Evolutionary conservation across 139 green algal genomes (phyloP).

Genomic region (Chloropicon primus): DNA sequence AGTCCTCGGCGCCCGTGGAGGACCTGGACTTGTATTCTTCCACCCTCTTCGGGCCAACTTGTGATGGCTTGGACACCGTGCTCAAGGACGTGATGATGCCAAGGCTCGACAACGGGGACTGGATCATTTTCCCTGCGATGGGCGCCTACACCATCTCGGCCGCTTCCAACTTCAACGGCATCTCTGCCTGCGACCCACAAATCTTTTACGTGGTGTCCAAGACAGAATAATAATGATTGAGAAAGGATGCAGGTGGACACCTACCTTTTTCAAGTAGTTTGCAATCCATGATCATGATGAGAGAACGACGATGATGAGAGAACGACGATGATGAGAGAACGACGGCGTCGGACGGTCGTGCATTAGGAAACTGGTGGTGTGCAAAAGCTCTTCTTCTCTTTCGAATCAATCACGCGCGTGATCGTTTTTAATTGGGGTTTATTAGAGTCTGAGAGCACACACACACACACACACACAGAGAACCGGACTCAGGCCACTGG

Average conservation of each 20-base stretch:
- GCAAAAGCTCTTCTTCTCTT: too few relatives aligned
- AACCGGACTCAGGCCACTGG: not conserved
- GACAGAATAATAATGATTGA: too few relatives aligned
- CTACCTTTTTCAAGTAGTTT: too few relatives aligned
- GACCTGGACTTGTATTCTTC: not conserved
- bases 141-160: constrained; percentile 84
- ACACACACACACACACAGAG: not conserved
- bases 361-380: too few relatives aligned
- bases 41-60: constrained; percentile 37
- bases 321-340: too few relatives aligned
- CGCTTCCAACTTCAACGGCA: constrained; percentile 69
- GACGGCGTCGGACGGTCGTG: too few relatives aligned
- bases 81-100: constrained; percentile 37
- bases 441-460: not conserved
- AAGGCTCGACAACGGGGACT: constrained; percentile 75
- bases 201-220: not conserved
- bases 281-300: too few relatives aligned
- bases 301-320: too few relatives aligned
- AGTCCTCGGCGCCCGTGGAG: not conserved
- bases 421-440: too few relatives aligned
- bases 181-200: constrained; percentile 8
- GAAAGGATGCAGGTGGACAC: too few relatives aligned
- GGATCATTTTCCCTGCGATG: constrained; percentile 76
- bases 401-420: too few relatives aligned
- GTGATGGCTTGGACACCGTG: constrained; percentile 33